phyloP scores from a whole-genome alignment of 768 basidiomycete genomes.

The Podaxis pistillaris region DNA sequence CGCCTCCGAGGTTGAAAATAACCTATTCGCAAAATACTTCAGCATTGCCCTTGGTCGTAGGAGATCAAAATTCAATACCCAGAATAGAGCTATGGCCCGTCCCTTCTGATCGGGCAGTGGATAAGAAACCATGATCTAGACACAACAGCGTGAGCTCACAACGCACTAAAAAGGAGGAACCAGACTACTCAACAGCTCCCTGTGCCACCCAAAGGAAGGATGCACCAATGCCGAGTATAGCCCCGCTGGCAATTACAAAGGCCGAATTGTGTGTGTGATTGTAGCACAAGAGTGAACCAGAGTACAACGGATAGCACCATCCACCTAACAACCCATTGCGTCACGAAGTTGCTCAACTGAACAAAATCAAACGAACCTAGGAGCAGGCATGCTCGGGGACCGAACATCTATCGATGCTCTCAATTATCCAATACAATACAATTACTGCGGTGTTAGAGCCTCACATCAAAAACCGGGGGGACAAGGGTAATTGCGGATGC shows the following conservation, averaged over 20 bases:
- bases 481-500: conserved; percentile 28
- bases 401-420: conserved; percentile 21
- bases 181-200: conserved; percentile 22
- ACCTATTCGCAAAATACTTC: conserved; percentile 15
- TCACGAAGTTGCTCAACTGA: background rate
- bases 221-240: conserved; percentile 27
- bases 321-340: conserved; percentile 17
- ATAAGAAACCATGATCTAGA: conserved; percentile 29
- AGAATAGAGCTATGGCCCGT: conserved; percentile 26
- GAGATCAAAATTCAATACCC: conserved; percentile 15
- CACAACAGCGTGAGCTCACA: background rate
- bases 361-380: conserved; percentile 18
- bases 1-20: conserved; percentile 29
- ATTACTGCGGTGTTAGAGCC: background rate
- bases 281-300: conserved; percentile 27
- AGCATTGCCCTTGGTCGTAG: background rate
- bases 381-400: conserved; percentile 25
- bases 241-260: conserved; percentile 28
- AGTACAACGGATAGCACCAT: conserved; percentile 28
- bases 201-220: conserved; percentile 30
- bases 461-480: conserved; percentile 27
- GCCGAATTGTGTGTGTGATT: conserved; percentile 27
- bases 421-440: background rate
- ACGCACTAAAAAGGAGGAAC: background rate
- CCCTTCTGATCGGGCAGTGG: conserved; percentile 28